A percentile compares a stretch with the other conserved stretches of the same genome.
phyloP scores from a whole-genome alignment of 1,284 basidiomycete genomes.

The Caloboletus firmus region DNA sequence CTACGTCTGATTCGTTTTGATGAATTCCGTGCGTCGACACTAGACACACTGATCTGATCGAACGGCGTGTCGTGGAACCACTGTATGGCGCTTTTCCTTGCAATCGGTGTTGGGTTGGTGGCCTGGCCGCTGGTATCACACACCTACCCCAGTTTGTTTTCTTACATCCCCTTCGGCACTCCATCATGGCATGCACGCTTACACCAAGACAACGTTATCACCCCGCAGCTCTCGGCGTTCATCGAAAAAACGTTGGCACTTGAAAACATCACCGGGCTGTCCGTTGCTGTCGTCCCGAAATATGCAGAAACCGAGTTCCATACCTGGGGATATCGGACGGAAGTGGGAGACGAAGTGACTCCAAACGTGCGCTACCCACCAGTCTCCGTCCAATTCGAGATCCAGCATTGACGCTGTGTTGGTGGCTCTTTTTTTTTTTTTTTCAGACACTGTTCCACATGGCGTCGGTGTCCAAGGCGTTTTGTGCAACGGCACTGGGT shows the following conservation, averaged over 20 bases:
- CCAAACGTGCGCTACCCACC: conserved; percentile 14
- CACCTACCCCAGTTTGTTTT: conserved; percentile 1
- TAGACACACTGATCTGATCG: not conserved
- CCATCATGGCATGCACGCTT: not conserved
- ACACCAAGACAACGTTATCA: conserved; percentile 11
- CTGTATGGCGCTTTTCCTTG: conserved; percentile 11
- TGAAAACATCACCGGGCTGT: conserved; percentile 27
- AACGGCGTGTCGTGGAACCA: not conserved
- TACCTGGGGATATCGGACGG: conserved; percentile 25
- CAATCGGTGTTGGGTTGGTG: conserved; percentile 11
- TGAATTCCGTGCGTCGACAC: not conserved
- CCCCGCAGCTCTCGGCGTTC: conserved; percentile 16
- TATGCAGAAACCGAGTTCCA: conserved; percentile 22
- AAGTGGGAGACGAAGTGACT: conserved; percentile 23
- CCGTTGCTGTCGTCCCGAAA: conserved; percentile 21
- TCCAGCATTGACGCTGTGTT: not conserved
- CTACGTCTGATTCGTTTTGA: not conserved
- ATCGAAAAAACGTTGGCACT: conserved; percentile 18
- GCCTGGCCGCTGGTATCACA: conserved; percentile 11
- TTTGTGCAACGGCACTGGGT: conserved; percentile 40
- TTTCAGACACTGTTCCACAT: conserved; percentile 41
- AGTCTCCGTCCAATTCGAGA: too few species aligned
- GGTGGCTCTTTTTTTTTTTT: not conserved
- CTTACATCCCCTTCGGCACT: not conserved
- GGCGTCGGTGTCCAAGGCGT: conserved; percentile 41